These are phyloP conservation scores for Phytophthora palmivora DNA, from an alignment of 352 stramenopile species.

Conservation along the genomic window DNA sequence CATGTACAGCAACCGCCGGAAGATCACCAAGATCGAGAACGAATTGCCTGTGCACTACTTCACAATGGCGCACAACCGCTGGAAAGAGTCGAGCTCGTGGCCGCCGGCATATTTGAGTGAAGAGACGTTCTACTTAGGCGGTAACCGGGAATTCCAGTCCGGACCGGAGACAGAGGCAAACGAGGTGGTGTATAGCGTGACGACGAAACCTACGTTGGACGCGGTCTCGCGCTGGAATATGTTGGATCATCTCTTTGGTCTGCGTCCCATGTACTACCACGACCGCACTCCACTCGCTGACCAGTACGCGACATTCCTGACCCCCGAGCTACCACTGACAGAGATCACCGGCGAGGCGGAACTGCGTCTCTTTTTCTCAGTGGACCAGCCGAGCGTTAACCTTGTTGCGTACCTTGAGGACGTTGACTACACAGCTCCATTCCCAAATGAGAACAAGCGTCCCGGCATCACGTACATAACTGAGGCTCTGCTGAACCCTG, in stretches of 20 bases:
- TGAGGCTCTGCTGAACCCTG: slow-evolving; percentile 74
- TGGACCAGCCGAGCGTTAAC: slow-evolving; percentile 67
- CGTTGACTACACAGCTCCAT: slow-evolving; percentile 71
- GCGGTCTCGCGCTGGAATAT: slow-evolving; percentile 77
- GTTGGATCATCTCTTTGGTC: slow-evolving; percentile 75
- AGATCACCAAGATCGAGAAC: slow-evolving; percentile 61
- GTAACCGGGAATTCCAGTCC: slow-evolving; percentile 55
- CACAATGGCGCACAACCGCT: slow-evolving; percentile 77
- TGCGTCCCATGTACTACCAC: slow-evolving; percentile 81
- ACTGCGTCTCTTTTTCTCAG: slow-evolving; percentile 84
- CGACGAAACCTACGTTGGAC: slow-evolving; percentile 52
- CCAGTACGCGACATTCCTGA: slow-evolving; percentile 71
- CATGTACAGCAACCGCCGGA: slow-evolving; percentile 69
- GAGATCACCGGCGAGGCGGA: slow-evolving; percentile 81
- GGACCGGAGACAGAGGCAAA: slow-evolving; percentile 47
- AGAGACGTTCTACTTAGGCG: slow-evolving; percentile 59
- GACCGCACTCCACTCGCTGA: slow-evolving; percentile 61
- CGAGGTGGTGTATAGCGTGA: slow-evolving; percentile 47
- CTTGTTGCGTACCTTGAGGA: slow-evolving; percentile 83
- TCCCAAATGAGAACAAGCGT: slow-evolving; percentile 86
- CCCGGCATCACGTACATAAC: slow-evolving; percentile 84
- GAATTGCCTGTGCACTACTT: slow-evolving; percentile 87
- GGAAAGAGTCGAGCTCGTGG: slow-evolving; percentile 72
- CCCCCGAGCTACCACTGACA: slow-evolving; percentile 54
- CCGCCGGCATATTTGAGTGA: slow-evolving; percentile 66